A percentile compares a stretch with the other conserved stretches of the same genome.
phyloP scores from a whole-genome alignment of 1,139 yeast species.

The Yamadazyma sp. region DNA sequence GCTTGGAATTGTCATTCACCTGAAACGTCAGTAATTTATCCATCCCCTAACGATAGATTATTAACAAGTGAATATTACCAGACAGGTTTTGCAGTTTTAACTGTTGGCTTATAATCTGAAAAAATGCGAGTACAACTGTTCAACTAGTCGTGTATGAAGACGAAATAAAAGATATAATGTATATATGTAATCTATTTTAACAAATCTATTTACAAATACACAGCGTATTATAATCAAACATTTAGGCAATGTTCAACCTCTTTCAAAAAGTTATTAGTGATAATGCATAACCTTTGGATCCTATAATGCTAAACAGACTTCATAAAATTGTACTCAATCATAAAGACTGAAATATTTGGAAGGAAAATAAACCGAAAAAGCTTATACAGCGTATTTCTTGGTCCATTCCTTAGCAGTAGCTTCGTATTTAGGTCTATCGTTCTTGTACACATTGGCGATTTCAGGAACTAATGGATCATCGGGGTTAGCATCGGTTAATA shows the following conservation, averaged over 20 bases:
- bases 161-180: neutral
- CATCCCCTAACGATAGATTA: conserved; percentile 22
- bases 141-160: neutral
- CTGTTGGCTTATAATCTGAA: neutral
- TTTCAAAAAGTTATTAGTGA: neutral
- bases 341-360: neutral
- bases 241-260: neutral
- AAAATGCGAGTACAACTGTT: conserved; percentile 2
- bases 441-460: conserved; percentile 94
- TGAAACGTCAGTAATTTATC: conserved; percentile 46
- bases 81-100: neutral
- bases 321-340: neutral
- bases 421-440: conserved; percentile 91
- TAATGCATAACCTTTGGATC: conserved; percentile 3
- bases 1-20: conserved; percentile 36
- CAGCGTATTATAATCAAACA: conserved; percentile 1
- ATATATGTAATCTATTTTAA: conserved; percentile 4
- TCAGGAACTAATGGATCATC: conserved; percentile 99
- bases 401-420: conserved; percentile 99
- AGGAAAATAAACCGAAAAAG: neutral
- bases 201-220: conserved; percentile 5
- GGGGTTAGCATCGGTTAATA: conserved; percentile 96
- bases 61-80: neutral
- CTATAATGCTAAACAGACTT: conserved; percentile 2
- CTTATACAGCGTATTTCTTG: conserved; percentile 89